A percentile compares a stretch with the other conserved stretches of the same genome.
Conservation (phyloP, 2,329 filamentous ascomycete species). For the Domatiomyces catenatus region DNA sequence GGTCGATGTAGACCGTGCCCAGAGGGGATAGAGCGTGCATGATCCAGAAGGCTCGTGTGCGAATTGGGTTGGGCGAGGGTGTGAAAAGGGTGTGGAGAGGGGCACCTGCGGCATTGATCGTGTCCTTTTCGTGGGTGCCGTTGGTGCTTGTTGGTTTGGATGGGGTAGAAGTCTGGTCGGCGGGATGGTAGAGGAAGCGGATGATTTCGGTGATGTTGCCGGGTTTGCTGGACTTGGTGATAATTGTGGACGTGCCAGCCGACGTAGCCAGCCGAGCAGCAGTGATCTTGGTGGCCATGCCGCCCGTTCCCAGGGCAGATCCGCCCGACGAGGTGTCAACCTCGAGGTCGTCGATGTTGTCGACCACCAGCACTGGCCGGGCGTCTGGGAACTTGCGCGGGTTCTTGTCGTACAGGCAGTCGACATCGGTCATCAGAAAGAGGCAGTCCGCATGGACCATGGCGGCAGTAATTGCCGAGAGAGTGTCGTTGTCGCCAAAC, state of each 20-base stretch:
- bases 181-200: conserved; percentile 53
- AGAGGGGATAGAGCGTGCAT: conserved; percentile 81
- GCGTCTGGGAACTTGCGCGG: conserved; percentile 74
- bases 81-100: conserved; percentile 88
- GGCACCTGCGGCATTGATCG: conserved; percentile 21
- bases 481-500: conserved; percentile 95
- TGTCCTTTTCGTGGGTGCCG: conserved; percentile 18
- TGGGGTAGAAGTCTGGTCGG: conserved; percentile 16
- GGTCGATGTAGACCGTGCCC: conserved; percentile 82
- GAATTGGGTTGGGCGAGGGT: conserved; percentile 66
- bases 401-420: conserved; percentile 94
- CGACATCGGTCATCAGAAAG: conserved; percentile 97
- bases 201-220: conserved; percentile 85
- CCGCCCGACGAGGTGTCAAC: conserved; percentile 87
- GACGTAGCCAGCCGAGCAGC: conserved; percentile 84
- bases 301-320: conserved; percentile 77
- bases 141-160: conserved; percentile 22
- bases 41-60: conserved; percentile 94
- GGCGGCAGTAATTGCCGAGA: conserved; percentile 88
- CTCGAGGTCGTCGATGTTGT: conserved; percentile 67
- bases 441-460: conserved; percentile 96
- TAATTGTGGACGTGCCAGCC: conserved; percentile 87
- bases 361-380: conserved; percentile 76
- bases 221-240: conserved; percentile 83
- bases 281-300: conserved; percentile 95